Evolutionary conservation across 495 filamentous ascomycete species (phyloP).

Genomic region (Schizothecium vesticola): DNA sequence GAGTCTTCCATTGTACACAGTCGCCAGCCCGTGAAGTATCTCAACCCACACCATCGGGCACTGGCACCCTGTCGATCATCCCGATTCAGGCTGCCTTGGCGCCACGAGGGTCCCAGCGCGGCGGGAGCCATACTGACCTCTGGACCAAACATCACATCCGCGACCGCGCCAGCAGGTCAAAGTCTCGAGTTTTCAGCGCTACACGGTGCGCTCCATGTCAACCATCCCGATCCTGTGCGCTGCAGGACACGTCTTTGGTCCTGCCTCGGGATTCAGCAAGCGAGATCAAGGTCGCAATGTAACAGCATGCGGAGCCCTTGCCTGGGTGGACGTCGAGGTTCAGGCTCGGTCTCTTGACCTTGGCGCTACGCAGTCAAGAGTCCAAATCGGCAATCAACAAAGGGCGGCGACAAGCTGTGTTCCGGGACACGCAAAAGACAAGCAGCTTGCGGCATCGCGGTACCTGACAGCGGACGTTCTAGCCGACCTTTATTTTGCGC

Average conservation of each 20-base stretch:
- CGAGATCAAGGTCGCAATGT: not conserved
- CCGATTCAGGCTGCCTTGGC: not conserved
- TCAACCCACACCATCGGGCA: not conserved
- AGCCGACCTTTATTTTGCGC: not conserved
- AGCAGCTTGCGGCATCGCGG: not conserved
- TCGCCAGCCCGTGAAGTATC: not conserved
- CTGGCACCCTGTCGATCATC: not conserved
- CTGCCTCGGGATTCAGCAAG: not conserved
- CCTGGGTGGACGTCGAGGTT: not conserved
- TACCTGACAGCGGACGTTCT: not conserved
- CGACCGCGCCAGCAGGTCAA: not conserved
- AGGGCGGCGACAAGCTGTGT: not conserved
- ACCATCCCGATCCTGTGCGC: not conserved
- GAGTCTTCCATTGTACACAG: not conserved
- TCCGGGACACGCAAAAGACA: not conserved
- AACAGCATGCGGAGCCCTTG: not conserved
- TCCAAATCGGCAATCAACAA: not conserved
- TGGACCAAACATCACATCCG: not conserved
- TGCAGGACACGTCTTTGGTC: not conserved
- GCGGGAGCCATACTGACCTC: not conserved
- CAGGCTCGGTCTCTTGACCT: not conserved
- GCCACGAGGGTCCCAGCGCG: not conserved
- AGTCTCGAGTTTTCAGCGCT: not conserved
- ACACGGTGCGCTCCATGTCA: not conserved
- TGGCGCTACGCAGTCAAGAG: not conserved